These are phyloP conservation scores for Graphilbum fragrans DNA, from an alignment of 2,329 filamentous ascomycete genomes.

Conservation along the genomic window DNA sequence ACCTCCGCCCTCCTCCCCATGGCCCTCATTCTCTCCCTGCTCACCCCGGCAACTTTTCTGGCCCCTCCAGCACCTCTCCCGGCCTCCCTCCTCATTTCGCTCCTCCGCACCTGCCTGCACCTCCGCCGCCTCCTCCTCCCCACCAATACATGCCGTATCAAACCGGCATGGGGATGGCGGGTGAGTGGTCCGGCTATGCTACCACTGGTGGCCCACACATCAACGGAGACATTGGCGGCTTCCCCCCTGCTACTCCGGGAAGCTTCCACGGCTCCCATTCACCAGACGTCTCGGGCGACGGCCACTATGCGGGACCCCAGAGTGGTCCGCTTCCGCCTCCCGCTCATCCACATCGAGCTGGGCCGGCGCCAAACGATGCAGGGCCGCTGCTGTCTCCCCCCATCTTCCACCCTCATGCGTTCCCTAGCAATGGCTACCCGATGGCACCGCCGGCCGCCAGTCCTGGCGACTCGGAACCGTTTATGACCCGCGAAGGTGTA, in stretches of 20 bases:
- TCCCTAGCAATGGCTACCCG: no score
- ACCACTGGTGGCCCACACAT: not conserved
- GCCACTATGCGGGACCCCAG: not conserved
- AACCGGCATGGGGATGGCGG: constrained; percentile 3
- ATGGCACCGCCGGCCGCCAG: no score
- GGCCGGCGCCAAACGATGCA: no score
- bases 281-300: constrained; percentile 5
- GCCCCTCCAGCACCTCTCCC: constrained; percentile 46
- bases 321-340: constrained; percentile 3
- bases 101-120: not conserved
- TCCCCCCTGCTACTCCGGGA: constrained; percentile 44
- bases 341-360: no score
- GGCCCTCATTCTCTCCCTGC: no score
- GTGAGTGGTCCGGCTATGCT: constrained; percentile 8
- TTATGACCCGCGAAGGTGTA: no score
- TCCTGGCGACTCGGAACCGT: not conserved
- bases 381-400: no score
- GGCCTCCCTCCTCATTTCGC: constrained; percentile 14
- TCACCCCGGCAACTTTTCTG: constrained; percentile 37
- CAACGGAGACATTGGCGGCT: constrained; percentile 16
- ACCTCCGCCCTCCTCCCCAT: no score
- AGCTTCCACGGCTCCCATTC: constrained; percentile 49
- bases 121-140: constrained; percentile 20
- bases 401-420: no score
- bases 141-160: constrained; percentile 16